phyloP scores from a whole-genome alignment of 805 yeast species.

The Cyberlindnera japonica region DNA sequence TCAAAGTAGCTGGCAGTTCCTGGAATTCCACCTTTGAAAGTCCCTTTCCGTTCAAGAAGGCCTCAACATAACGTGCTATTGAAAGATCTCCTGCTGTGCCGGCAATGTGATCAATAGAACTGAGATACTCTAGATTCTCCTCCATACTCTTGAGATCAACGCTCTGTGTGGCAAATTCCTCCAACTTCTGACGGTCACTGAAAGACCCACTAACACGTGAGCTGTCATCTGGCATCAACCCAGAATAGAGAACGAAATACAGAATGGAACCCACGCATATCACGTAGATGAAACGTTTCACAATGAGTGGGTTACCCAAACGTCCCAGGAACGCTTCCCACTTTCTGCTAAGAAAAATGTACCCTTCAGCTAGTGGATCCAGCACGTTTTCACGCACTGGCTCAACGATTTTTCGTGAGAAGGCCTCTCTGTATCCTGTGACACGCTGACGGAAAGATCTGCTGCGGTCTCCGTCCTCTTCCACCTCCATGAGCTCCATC shows the following conservation, averaged over 20 bases:
- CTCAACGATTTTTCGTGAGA: conserved; percentile 7
- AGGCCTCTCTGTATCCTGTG: conserved; percentile 11
- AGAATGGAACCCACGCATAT: conserved; percentile 55
- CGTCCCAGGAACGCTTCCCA: conserved; percentile 57
- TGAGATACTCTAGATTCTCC: conserved; percentile 25
- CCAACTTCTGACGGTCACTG: conserved; percentile 53
- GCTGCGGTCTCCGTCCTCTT: conserved; percentile 1
- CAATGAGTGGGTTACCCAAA: conserved; percentile 83
- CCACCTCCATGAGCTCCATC: conserved; percentile 39
- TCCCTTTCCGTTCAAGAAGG: conserved; percentile 56
- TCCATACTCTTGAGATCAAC: conserved; percentile 43
- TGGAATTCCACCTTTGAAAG: conserved; percentile 47
- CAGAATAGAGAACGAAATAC: conserved; percentile 55
- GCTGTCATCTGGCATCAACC: conserved; percentile 44
- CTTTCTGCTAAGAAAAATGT: conserved; percentile 33
- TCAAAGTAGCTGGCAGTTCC: conserved; percentile 52
- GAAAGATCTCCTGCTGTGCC: conserved; percentile 86
- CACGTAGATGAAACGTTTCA: conserved; percentile 73
- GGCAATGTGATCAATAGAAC: conserved; percentile 66
- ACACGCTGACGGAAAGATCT: conserved; percentile 20
- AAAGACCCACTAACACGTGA: conserved; percentile 51
- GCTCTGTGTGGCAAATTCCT: conserved; percentile 44
- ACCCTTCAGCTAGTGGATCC: conserved; percentile 45
- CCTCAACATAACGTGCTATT: conserved; percentile 60
- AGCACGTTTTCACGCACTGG: conserved; percentile 30